Conservation (phyloP, 805 yeast species). For the Phaffomyces thermotolerans region DNA sequence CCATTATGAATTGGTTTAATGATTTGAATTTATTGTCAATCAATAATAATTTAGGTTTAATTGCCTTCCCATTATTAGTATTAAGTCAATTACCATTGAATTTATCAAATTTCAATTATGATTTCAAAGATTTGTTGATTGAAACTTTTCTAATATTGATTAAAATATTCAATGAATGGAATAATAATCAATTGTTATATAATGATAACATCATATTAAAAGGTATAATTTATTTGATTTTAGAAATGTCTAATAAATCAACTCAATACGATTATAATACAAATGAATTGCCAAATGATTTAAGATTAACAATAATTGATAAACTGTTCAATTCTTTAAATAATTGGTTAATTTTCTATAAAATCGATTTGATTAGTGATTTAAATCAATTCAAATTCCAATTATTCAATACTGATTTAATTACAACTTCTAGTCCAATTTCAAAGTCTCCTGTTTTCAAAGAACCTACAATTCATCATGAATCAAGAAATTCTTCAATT, state of each 20-base stretch:
- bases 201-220: constrained; percentile 8
- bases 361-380: neutral
- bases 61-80: constrained; percentile 37
- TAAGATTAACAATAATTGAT: neutral
- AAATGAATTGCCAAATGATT: no score
- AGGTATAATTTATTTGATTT: constrained; percentile 7
- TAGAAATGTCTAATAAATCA: constrained; percentile 1
- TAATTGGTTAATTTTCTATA: constrained; percentile 6
- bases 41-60: constrained; percentile 46
- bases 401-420: no score
- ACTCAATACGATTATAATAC: neutral
- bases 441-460: no score
- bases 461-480: no score
- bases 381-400: neutral
- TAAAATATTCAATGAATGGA: constrained; percentile 1
- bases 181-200: neutral
- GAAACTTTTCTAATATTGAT: constrained; percentile 8
- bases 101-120: neutral
- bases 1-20: constrained; percentile 2
- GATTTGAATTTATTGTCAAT: constrained; percentile 24
- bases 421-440: no score
- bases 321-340: constrained; percentile 2
- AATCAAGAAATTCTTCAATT: constrained; percentile 2
- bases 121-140: constrained; percentile 3
- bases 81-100: constrained; percentile 6